phyloP scores from a whole-genome alignment of 2,329 filamentous ascomycete genomes.

The Exophiala bonariae region DNA sequence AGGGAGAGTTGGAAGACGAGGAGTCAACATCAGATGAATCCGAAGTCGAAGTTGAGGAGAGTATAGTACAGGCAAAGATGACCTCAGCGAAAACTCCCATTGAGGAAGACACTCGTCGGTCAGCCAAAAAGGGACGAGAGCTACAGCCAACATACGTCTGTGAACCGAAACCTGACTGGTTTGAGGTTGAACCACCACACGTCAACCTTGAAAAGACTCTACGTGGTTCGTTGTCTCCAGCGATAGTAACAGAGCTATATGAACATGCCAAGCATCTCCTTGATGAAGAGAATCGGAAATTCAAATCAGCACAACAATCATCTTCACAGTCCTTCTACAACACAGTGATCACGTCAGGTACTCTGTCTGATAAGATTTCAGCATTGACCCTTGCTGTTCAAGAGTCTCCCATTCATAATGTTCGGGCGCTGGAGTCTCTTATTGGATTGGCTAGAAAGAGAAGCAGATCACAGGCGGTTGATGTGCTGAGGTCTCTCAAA shows the following conservation, averaged over 20 bases:
- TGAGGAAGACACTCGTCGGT: conserved; percentile 34
- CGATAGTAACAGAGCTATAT: conserved; percentile 49
- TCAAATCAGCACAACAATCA: conserved; percentile 68
- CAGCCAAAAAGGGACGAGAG: conserved; percentile 24
- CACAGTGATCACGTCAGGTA: conserved; percentile 95
- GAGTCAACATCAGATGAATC: conserved; percentile 38
- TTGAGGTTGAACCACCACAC: conserved; percentile 21
- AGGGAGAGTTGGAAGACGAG: conserved; percentile 33
- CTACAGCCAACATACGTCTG: conserved; percentile 26
- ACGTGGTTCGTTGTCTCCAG: conserved; percentile 20
- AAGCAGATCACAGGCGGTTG: conserved; percentile 87
- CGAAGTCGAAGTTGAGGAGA: conserved; percentile 40
- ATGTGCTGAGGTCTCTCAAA: conserved; percentile 88
- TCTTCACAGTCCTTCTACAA: conserved; percentile 93
- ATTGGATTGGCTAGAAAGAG: conserved; percentile 85
- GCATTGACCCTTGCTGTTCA: conserved; percentile 91
- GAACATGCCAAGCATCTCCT: conserved; percentile 73
- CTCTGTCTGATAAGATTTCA: conserved; percentile 93
- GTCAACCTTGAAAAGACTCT: conserved; percentile 18
- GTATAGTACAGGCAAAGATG: conserved; percentile 24
- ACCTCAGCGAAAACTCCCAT: conserved; percentile 30
- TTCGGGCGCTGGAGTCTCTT: conserved; percentile 82
- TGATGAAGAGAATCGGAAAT: conserved; percentile 74
- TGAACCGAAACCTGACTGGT: conserved; percentile 28
- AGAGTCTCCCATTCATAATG: conserved; percentile 92